These are phyloP conservation scores for Pseudogymnoascus sp. DNA, from an alignment of 2,329 filamentous ascomycete species.

Conservation along the genomic window DNA sequence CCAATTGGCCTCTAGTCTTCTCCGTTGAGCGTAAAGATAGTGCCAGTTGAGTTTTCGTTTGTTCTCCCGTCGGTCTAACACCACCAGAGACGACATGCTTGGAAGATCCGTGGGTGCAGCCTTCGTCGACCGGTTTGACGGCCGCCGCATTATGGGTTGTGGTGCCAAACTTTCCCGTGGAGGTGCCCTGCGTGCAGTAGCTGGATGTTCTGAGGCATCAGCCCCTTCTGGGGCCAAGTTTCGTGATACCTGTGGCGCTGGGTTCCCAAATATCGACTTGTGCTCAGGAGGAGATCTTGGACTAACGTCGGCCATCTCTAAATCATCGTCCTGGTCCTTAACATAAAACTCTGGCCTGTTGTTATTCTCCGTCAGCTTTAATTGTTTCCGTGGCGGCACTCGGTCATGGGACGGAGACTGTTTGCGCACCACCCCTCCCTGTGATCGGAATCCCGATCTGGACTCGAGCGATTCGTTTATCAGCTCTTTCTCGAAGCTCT, in stretches of 20 bases:
- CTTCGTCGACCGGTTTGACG: background rate
- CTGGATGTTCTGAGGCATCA: background rate
- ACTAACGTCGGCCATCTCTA: background rate
- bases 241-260: background rate
- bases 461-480: slow-evolving; percentile 21
- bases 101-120: background rate
- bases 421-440: slow-evolving; percentile 13
- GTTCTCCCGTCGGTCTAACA: slow-evolving; percentile 46
- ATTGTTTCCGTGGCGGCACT: slow-evolving; percentile 1
- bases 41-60: slow-evolving; percentile 78
- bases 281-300: background rate
- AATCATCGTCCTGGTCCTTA: slow-evolving; percentile 1
- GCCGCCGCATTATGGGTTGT: background rate
- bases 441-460: slow-evolving; percentile 8
- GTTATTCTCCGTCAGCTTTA: background rate
- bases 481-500: slow-evolving; percentile 55
- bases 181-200: background rate
- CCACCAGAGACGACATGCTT: slow-evolving; percentile 29
- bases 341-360: background rate
- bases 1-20: slow-evolving; percentile 86
- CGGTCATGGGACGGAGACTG: background rate
- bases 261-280: slow-evolving; percentile 6
- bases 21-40: slow-evolving; percentile 83
- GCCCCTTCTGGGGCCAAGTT: background rate
- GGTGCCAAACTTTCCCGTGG: background rate